Base-by-base conservation (phyloP, 2,329 filamentous ascomycete species). In the Aspergillus neoniger region DNA sequence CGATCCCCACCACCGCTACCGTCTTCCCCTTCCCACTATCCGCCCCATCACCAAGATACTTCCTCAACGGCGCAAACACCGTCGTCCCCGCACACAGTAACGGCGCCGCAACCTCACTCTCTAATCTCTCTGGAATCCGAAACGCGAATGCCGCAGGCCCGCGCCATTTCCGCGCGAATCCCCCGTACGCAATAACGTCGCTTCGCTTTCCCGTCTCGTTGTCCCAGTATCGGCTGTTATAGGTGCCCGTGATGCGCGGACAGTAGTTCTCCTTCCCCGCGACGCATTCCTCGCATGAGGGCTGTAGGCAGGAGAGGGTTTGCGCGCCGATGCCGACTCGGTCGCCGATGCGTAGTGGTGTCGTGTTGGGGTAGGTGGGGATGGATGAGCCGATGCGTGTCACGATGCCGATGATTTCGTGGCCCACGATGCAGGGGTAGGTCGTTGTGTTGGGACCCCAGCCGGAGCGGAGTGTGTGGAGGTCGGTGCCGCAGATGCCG, bases 21-120 rank as follows among this genome's bases (percentile, higher is more conserved):
- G 77, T 81, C 74, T 90, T 91, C 4, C 90, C 90, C 0, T 88
- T 87, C 0, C 90, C 90, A 36, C 86, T 83, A 1, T 85, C 86
- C 30, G 10, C 10, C 32, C 32, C 32, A 36, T 36, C 32, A 10
- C 30, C 30, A 5, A 36, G 32, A 36, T 90, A 86, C 28, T 88
- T 83, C 53, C 83, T 83, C 15, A 95, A 76, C 0, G 91, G 91
- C 4, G 84, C 84, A 71, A 85, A 95, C 0, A 88, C 84, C 0
- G 91, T 95, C 55, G 94, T 82, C 1, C 91, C 91, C 1, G 87
- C 91, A 70, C 91, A 94, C 28, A 94, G 81, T 80, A 95, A 86
- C 1, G 91, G 90, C 1, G 90, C 85, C 1, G 84, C 85, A 59
- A 82, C 78, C 9, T 79, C 80, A 30, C 77, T 81, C 1, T 75